phyloP scores from a whole-genome alignment of 257 asterid species.

The Nicotiana attenuata region DNA sequence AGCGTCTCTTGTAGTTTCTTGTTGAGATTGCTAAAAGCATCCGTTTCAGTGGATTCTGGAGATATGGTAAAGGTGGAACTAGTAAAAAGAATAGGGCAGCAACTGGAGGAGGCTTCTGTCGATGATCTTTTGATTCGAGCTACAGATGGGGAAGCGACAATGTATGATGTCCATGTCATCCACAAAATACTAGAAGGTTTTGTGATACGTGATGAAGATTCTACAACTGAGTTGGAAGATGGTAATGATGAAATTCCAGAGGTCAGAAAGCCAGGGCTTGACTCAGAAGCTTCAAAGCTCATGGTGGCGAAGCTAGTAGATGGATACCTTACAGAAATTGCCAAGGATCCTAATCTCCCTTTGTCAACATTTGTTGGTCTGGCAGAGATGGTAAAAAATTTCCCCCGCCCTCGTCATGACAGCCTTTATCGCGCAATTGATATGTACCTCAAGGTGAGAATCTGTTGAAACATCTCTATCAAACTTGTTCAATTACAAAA shows the following conservation, averaged over 20 bases:
- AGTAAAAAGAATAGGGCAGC: slow-evolving; percentile 70
- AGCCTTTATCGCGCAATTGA: slow-evolving; percentile 83
- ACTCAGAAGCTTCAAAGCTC: slow-evolving; percentile 87
- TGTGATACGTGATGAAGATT: slow-evolving; percentile 39
- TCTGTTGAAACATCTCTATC: not conserved
- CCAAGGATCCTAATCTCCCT: slow-evolving; percentile 73
- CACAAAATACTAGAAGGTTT: slow-evolving; percentile 64
- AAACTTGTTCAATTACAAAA: not conserved
- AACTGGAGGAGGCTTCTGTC: slow-evolving; percentile 84
- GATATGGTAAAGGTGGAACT: slow-evolving; percentile 49
- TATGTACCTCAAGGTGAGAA: slow-evolving; percentile 67
- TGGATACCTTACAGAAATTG: slow-evolving; percentile 75
- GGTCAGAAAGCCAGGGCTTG: slow-evolving; percentile 56
- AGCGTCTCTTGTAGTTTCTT: slow-evolving; percentile 70
- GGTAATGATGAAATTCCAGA: slow-evolving; percentile 55
- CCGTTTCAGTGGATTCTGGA: slow-evolving; percentile 57
- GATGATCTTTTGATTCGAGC: slow-evolving; percentile 62
- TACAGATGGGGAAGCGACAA: slow-evolving; percentile 40
- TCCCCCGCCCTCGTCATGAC: slow-evolving; percentile 73
- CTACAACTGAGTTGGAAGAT: slow-evolving; percentile 36
- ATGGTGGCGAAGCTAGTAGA: slow-evolving; percentile 91
- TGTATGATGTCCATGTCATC: slow-evolving; percentile 55
- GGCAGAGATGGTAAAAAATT: slow-evolving; percentile 69
- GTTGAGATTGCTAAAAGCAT: slow-evolving; percentile 71
- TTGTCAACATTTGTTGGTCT: slow-evolving; percentile 51